Conservation (phyloP, 202 grass and related monocot genomes). For the Cymbopogon flexuosus region DNA sequence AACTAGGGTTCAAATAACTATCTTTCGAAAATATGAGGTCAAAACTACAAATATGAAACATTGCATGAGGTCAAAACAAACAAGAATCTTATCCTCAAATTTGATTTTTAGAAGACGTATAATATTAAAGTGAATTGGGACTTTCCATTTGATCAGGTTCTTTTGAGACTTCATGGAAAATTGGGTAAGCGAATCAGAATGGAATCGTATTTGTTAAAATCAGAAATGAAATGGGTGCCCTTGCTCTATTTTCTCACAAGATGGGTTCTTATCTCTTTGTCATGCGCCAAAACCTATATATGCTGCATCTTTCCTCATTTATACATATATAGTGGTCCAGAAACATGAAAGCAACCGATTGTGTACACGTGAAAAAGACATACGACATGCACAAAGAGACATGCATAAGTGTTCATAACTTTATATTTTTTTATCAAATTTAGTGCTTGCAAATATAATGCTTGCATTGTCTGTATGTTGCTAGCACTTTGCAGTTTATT, state of each 20-base stretch:
- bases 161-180: background rate
- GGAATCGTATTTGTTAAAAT: background rate
- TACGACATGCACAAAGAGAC: constrained; percentile 46
- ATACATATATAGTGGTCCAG: background rate
- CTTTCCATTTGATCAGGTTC: background rate
- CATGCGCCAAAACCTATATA: background rate
- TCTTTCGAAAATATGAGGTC: background rate
- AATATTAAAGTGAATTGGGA: background rate
- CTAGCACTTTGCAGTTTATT: constrained; percentile 40
- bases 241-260: background rate
- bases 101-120: background rate
- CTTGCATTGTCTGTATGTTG: constrained; percentile 21
- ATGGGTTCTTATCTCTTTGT: background rate
- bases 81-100: background rate
- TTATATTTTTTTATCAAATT: constrained; percentile 21
- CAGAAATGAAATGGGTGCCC: too few species aligned
- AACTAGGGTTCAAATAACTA: background rate
- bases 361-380: background rate
- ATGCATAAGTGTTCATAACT: constrained; percentile 12
- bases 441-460: background rate
- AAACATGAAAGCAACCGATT: background rate
- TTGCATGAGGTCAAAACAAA: background rate
- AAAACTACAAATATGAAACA: background rate
- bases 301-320: background rate
- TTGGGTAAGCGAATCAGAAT: background rate